These are phyloP conservation scores for Pichia sp. DNA, from an alignment of 1,139 yeast species.

Conservation along the genomic window DNA sequence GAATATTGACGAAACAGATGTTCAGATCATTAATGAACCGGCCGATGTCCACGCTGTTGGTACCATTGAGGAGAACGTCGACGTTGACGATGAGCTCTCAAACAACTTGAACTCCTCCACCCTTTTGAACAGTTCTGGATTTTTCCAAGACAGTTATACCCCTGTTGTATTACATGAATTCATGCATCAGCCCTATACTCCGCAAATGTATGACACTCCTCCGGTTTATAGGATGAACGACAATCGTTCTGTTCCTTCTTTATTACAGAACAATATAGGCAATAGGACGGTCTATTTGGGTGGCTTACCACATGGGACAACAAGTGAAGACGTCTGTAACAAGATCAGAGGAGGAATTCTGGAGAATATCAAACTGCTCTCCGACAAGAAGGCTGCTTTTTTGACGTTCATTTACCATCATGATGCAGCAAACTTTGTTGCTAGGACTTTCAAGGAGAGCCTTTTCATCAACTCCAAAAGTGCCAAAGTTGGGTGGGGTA, in stretches of 20 bases:
- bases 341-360: slow-evolving; percentile 89
- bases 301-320: slow-evolving; percentile 77
- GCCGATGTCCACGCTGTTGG: no score
- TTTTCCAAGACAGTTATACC: background rate
- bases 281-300: slow-evolving; percentile 92
- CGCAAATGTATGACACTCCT: background rate
- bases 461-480: slow-evolving; percentile 74
- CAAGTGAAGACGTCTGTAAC: slow-evolving; percentile 89
- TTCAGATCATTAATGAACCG: background rate
- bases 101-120: background rate
- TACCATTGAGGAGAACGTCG: background rate
- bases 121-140: background rate
- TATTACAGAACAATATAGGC: slow-evolving; percentile 56
- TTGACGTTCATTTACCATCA: slow-evolving; percentile 87
- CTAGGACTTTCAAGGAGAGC: slow-evolving; percentile 55
- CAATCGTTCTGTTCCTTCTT: background rate
- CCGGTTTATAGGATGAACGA: background rate
- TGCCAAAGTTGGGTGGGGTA: slow-evolving; percentile 94
- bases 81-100: background rate
- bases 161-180: background rate
- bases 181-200: background rate
- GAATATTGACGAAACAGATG: background rate
- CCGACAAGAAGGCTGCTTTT: slow-evolving; percentile 67
- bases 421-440: slow-evolving; percentile 92
- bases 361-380: slow-evolving; percentile 47